Evolutionary conservation across 1,139 yeast genomes (phyloP), one percentile per base, ranked within the genome.

Genomic region (Yueomyces sp.): DNA sequence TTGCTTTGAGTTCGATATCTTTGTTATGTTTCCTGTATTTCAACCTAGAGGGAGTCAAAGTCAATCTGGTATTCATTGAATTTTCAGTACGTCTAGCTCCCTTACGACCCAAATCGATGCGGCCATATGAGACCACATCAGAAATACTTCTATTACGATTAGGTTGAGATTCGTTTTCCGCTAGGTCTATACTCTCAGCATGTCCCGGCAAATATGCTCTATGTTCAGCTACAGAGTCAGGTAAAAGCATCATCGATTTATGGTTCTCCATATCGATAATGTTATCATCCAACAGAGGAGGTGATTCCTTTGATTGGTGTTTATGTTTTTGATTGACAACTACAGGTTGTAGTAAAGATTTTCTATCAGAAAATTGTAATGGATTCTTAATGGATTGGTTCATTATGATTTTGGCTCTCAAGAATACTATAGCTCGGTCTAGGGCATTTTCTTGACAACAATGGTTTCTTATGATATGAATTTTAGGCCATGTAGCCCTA

Each of bases 401-500:
- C 1, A 69, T 65, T 7, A 83, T 75, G 30, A 84, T 67, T 43
- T 85, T 67, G 3, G 93, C 81, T 48, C 91, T 71, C 45, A 87
- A 63, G 9, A 65, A 58, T 27, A 80, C 71, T 4, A 89, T 86
- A 2, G 94, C 84, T 48, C 73, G 74, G 61, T 89, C 97, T 39
- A 91, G 65, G 0, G 91, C 84, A 61, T 89, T 80, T 56, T 91
- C 98, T 35, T 87, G 78, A 0, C 89, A 79, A 59, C 96, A 86
- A 56, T 87, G 96, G 59, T 89, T 89, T 50, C 80, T 73, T 41
- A 89, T 85, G 27, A 87, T 71, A 1, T 95, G 76, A 3, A 89
- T 65, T 54, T 85, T 84, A 0, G 96, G 95, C 96, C 97, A 91
- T 0, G 95, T 80, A 0, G 96, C 91, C 48, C 83, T 69, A 0